These are phyloP conservation scores for Ochetophila trinervis DNA, from an alignment of 306 rosid species.

Conservation along the genomic window DNA sequence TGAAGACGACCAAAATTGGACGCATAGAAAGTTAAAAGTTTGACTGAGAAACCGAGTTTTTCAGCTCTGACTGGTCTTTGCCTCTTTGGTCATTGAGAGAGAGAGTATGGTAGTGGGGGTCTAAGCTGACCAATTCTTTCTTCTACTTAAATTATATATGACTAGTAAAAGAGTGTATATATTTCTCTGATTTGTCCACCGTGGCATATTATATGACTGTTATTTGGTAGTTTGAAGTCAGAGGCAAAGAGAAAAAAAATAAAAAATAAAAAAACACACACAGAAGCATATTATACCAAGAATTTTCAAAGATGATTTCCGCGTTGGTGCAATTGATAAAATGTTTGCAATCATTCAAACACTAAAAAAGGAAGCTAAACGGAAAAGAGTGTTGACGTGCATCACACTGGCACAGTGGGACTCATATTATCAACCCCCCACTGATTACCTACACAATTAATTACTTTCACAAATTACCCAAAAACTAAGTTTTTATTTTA, in stretches of 20 bases:
- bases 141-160: neutral
- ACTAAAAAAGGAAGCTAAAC: neutral
- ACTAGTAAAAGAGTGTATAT: constrained; percentile 13
- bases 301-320: constrained; percentile 41
- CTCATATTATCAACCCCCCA: neutral
- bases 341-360: neutral
- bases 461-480: too few relatives aligned
- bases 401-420: neutral
- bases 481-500: too few relatives aligned
- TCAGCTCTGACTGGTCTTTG: constrained; percentile 55
- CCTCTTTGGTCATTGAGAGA: constrained; percentile 39
- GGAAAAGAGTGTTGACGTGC: constrained; percentile 10
- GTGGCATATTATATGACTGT: constrained; percentile 2
- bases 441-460: too few relatives aligned
- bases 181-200: constrained; percentile 13
- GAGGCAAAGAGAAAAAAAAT: too few relatives aligned
- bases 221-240: too few relatives aligned
- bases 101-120: neutral
- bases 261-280: too few relatives aligned
- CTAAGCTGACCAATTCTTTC: constrained; percentile 54
- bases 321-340: constrained; percentile 36
- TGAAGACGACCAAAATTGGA: neutral
- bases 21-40: constrained; percentile 31
- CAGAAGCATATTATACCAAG: neutral
- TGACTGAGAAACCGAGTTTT: constrained; percentile 55